Evolutionary conservation across 2,329 filamentous ascomycete species (phyloP).

Genomic region (Penicillium sp.): DNA sequence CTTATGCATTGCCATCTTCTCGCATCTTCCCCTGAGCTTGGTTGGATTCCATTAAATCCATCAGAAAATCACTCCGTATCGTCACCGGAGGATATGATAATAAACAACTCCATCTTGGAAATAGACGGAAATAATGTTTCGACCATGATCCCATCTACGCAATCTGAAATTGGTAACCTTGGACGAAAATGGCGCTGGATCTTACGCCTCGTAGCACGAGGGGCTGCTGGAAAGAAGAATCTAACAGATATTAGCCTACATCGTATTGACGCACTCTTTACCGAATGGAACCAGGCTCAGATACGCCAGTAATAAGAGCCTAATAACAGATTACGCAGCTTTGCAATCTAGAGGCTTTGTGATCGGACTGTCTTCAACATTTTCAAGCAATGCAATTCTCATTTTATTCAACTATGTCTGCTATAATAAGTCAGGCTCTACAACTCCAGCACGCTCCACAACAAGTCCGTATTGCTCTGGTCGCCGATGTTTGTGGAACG

Average conservation of each 20-base stretch:
- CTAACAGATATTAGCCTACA: background rate
- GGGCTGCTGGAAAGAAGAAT: background rate
- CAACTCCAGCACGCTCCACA: slow-evolving; percentile 26
- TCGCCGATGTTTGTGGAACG: slow-evolving; percentile 28
- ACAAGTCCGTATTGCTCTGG: slow-evolving; percentile 29
- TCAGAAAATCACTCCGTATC: background rate
- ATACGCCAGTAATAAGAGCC: background rate
- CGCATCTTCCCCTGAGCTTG: background rate
- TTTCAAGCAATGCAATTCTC: background rate
- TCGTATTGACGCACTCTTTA: background rate
- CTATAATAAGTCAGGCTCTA: slow-evolving; percentile 27
- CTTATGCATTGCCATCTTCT: background rate
- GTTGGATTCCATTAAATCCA: background rate
- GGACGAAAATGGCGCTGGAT: background rate
- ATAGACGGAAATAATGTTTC: background rate
- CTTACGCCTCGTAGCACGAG: background rate
- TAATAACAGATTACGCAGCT: background rate
- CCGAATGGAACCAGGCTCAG: background rate
- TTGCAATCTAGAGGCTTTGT: background rate
- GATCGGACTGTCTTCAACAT: background rate
- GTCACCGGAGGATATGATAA: background rate
- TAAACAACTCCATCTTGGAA: background rate
- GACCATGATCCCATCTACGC: background rate
- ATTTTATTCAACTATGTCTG: background rate
- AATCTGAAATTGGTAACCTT: background rate